Conservation (phyloP, 2,329 filamentous ascomycete genomes). For the Fusarium liriodendri region DNA sequence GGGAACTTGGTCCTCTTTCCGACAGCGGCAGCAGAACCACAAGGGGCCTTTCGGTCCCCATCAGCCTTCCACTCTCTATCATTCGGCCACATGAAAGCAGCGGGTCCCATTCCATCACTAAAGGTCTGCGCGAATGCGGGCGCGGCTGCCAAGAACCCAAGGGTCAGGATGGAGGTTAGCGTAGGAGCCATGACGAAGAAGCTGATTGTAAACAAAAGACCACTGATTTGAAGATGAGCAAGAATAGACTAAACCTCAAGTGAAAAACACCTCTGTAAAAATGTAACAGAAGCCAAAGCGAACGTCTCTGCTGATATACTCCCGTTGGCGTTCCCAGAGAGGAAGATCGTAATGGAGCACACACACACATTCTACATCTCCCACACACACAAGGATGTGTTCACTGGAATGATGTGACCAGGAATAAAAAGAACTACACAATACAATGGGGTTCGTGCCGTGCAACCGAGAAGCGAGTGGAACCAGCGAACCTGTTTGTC, state of each 20-base stretch:
- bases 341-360: neutral
- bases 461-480: neutral
- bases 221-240: neutral
- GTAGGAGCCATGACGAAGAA: neutral
- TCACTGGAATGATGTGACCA: neutral
- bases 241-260: neutral
- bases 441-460: constrained; percentile 2
- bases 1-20: constrained; percentile 10
- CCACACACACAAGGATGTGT: neutral
- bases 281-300: neutral
- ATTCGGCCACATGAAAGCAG: constrained; percentile 13
- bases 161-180: constrained; percentile 1
- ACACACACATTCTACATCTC: neutral
- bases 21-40: constrained; percentile 1
- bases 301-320: neutral
- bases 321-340: neutral
- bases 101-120: constrained; percentile 13
- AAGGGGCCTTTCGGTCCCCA: constrained; percentile 9
- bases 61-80: constrained; percentile 10
- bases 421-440: neutral
- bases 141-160: neutral
- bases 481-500: constrained; percentile 1
- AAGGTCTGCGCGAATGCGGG: constrained; percentile 1
- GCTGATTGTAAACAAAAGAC: neutral
- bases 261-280: neutral